A percentile compares a stretch with the other conserved stretches of the same genome.
These are phyloP conservation scores for Ophiostoma sp. DNA, from an alignment of 2,329 filamentous ascomycete genomes.

Conservation along the genomic window DNA sequence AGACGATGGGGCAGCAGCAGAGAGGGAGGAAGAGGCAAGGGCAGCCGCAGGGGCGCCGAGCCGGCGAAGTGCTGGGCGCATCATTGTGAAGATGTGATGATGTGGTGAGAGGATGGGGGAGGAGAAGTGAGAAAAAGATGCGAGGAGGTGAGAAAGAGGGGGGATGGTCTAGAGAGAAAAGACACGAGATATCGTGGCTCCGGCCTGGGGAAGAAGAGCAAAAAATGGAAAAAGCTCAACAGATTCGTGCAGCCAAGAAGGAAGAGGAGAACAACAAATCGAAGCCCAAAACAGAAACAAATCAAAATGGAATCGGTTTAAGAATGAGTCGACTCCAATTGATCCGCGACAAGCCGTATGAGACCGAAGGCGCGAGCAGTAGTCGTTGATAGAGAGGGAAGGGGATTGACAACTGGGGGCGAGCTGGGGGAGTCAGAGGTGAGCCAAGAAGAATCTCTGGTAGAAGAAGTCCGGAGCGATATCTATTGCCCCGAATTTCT, in stretches of 20 bases:
- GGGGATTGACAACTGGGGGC: background rate
- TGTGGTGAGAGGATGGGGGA: background rate
- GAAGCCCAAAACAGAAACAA: background rate
- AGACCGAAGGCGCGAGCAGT: constrained; percentile 9
- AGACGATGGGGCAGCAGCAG: constrained; percentile 11
- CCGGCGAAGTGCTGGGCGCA: constrained; percentile 48
- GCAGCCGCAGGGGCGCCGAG: constrained; percentile 38
- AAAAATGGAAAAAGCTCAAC: background rate
- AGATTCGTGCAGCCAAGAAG: background rate
- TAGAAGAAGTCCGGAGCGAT: constrained; percentile 14
- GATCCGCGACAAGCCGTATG: constrained; percentile 11
- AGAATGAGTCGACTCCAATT: constrained; percentile 14
- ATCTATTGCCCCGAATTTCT: constrained; percentile 18
- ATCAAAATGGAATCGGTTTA: background rate
- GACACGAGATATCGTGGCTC: background rate
- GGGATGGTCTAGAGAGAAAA: background rate
- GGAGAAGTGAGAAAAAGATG: constrained; percentile 15
- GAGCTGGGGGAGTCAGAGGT: constrained; percentile 10
- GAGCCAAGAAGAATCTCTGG: background rate
- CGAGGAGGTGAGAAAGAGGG: constrained; percentile 17
- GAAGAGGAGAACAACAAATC: background rate
- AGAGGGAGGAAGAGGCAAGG: constrained; percentile 28
- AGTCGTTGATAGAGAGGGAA: background rate
- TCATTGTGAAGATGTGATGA: constrained; percentile 39
- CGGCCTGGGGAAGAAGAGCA: background rate